Evolutionary conservation across 108 stramenopile species (phyloP).

Genomic region (Nannochloropsis oceanica): DNA sequence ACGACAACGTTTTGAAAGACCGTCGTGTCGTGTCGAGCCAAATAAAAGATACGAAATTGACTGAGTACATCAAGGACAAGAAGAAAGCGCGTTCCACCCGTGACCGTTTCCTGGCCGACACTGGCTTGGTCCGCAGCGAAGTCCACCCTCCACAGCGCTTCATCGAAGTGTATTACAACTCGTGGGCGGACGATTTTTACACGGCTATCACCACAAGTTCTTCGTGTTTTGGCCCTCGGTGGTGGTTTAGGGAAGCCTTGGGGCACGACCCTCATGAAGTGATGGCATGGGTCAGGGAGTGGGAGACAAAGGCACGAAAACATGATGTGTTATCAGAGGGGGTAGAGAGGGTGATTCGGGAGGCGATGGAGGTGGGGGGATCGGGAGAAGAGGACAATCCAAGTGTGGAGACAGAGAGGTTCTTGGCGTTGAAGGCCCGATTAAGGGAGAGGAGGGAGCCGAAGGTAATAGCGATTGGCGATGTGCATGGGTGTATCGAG

Average conservation of each 20-base stretch:
- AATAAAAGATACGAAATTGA: background rate
- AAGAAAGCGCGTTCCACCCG: background rate
- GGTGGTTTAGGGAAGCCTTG: background rate
- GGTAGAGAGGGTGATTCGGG: background rate
- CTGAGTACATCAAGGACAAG: background rate
- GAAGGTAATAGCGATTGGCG: slow-evolving; percentile 48
- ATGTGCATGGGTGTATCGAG: slow-evolving; percentile 85
- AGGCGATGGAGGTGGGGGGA: background rate
- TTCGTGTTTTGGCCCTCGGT: background rate
- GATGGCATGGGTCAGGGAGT: background rate
- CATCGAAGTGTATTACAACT: background rate
- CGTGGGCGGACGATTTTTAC: background rate
- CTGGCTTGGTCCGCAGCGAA: background rate
- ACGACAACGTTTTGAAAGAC: background rate
- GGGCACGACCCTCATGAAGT: background rate
- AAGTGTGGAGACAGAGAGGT: background rate
- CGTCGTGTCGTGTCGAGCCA: background rate
- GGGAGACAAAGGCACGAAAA: background rate
- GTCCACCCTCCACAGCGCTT: background rate
- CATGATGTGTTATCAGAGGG: background rate
- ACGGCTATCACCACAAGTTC: background rate
- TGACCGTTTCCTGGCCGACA: background rate
- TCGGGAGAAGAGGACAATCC: background rate
- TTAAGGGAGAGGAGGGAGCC: slow-evolving; percentile 1
- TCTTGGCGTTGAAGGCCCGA: background rate